Evolutionary conservation across 192 early-diverging fungal genomes (phyloP).

Genomic region (Rhizophlyctis rosea): DNA sequence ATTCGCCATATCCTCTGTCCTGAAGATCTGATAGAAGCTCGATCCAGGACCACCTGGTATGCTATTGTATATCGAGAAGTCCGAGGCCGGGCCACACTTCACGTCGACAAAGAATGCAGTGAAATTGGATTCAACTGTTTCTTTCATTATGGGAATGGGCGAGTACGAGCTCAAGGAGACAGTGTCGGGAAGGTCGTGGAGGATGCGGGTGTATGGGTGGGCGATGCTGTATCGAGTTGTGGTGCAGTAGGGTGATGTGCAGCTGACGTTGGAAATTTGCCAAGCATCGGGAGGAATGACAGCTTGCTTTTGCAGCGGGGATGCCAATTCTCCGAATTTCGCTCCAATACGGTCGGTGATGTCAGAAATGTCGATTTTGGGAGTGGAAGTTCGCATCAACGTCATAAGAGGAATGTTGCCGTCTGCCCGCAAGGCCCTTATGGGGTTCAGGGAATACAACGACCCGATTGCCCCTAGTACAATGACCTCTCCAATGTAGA

Average conservation of each 20-base stretch:
- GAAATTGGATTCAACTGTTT: too few species aligned
- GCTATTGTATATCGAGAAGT: too few species aligned
- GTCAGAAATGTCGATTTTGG: neutral
- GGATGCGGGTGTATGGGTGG: neutral
- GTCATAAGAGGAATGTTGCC: neutral
- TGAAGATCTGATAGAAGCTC: too few species aligned
- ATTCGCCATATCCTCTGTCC: too few species aligned
- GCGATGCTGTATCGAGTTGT: neutral
- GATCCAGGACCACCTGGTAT: too few species aligned
- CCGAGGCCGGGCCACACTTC: too few species aligned
- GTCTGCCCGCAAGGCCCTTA: neutral
- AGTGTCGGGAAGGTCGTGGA: neutral
- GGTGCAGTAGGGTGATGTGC: neutral
- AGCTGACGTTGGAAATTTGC: neutral
- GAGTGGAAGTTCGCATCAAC: neutral
- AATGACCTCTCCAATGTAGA: neutral
- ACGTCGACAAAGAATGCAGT: too few species aligned
- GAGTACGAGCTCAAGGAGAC: too few species aligned
- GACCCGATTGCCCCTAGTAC: neutral
- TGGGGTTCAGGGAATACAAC: neutral
- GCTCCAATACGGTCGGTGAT: neutral
- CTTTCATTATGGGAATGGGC: too few species aligned
- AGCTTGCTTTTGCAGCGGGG: neutral
- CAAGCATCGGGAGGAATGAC: neutral
- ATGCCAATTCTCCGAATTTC: neutral